Evolutionary conservation across 768 basidiomycete genomes (phyloP), one percentile per base, ranked within the genome.

Genomic region (Arthromyces matolae): DNA sequence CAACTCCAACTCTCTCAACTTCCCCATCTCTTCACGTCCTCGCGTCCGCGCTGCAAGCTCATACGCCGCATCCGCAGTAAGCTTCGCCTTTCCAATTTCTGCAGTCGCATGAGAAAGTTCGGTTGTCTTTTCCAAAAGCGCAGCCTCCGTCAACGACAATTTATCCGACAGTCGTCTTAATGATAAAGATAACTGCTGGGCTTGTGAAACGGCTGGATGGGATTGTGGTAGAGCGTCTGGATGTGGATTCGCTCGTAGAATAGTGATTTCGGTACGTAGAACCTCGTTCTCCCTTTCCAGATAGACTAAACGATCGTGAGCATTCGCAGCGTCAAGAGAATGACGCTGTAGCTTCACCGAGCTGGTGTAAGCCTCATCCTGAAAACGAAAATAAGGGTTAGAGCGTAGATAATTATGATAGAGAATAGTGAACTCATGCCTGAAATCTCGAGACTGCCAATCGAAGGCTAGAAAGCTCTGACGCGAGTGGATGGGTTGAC

Each of bases 321-420:
- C 66, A n/a, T 71, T 66, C 2, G 78, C 64, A 7, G 75, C 60
- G 8, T 85, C 76, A 18, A 86, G 65, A 7, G 81, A 73, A 45
- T 80, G 76, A 33, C 77, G 70, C 52, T 87, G 86, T 2, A 89
- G 74, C 56, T 80, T 86, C 33, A 86, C 64, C 3, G 84, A 75
- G n/a, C 81, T 71, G 25, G 68, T 59, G 56, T 86, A 79, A 4
- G 84, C 79, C 66, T 89, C 86, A 64, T 87, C 81, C 87, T 89
- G n/a, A n/a, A n/a, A n/a, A n/a, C 57, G 43, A 45, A 36, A 50
- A 35, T 46, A 43, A 33, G 24, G 38, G 31, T 51, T 51, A n/a
- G n/a, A n/a, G n/a, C n/a, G n/a, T 39, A 55, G 55, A 46, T 47
- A 38, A n/a, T 42, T 45, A 37, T 37, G 51, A 29, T 45, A 20